Evolutionary conservation across 805 yeast species (phyloP).

Genomic region (Sugiyamaella boreocaroliniensis): DNA sequence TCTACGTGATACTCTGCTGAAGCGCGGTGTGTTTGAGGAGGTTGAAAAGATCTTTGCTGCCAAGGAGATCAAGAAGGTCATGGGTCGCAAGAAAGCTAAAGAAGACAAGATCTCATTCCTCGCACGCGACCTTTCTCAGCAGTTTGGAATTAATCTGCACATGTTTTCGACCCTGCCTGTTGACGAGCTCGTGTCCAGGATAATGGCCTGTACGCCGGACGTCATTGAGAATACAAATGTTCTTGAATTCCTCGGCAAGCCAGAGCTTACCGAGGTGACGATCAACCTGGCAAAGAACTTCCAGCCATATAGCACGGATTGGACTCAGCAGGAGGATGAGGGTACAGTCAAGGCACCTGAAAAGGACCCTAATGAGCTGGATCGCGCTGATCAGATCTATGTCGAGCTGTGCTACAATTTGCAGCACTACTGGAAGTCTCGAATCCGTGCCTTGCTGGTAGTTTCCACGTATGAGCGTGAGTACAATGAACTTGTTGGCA

Average conservation of each 20-base stretch:
- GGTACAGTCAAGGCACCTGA: constrained; percentile 38
- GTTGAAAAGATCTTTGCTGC: constrained; percentile 86
- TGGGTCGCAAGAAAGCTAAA: constrained; percentile 39
- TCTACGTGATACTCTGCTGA: constrained; percentile 55
- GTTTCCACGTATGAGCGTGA: constrained; percentile 70
- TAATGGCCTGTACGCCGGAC: constrained; percentile 69
- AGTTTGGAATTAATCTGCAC: constrained; percentile 89
- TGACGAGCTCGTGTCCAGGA: constrained; percentile 58
- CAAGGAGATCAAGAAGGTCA: constrained; percentile 51
- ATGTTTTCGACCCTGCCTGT: constrained; percentile 58
- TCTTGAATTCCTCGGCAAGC: constrained; percentile 75
- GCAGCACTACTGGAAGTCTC: constrained; percentile 84
- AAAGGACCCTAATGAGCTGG: constrained; percentile 68
- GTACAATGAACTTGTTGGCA: constrained; percentile 60
- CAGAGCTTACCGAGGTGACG: constrained; percentile 69
- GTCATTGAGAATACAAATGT: constrained; percentile 64
- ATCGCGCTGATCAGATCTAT: constrained; percentile 80
- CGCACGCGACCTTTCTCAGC: constrained; percentile 84
- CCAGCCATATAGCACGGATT: constrained; percentile 74
- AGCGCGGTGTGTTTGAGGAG: constrained; percentile 74
- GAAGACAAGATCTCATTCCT: constrained; percentile 59
- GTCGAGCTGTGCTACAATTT: constrained; percentile 77
- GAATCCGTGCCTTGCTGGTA: constrained; percentile 76
- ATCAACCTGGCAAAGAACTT: constrained; percentile 62
- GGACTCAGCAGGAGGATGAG: constrained; percentile 40